Evolutionary conservation across 192 early-diverging fungal species (phyloP), one percentile per base, ranked within the genome.

Genomic region (Gaertneriomyces semiglobifer): DNA sequence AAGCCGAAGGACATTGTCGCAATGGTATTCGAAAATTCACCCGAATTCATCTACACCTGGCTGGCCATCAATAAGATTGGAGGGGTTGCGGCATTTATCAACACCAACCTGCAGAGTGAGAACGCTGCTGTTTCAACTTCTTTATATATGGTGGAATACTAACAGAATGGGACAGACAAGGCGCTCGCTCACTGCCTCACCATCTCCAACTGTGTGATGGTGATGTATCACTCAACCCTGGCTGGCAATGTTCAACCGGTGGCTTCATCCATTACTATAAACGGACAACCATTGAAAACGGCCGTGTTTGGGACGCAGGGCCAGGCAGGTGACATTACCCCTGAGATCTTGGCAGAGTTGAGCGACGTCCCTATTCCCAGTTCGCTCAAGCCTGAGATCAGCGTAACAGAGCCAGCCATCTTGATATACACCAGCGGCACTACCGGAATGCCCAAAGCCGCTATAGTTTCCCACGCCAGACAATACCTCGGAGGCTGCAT

Each of bases 361-460:
- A 6, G 50, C 20, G n/a, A 4, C n/a, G 0, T 5, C n/a, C 50
- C 50, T 18, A 52, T 20, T 5, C 50, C 50, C 20, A n/a, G n/a
- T 18, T n/a, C n/a, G 50, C 50, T 52, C 5, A 52, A 52, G 20
- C 5, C 50, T 6, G n/a, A 52, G 9, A 56, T 68, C 10, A 58
- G 54, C 25, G 42, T 58, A 8, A 12, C 16, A 12, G 71, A 83
- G 51, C 56, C 72, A 3, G 66, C 69, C 12, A 62, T 72, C 11
- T 59, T 83, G 50, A 78, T 85, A 42, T 76, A 58, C 53, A 74
- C 74, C 25, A 81, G 78, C 62, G 86, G 86, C 14, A 88, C 86
- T 7, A 86, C 85, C 1, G 86, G 86, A 6, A 63, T 83, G 33
- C 86, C 86, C 38, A 88, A 88, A 62, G 80, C 83, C 40, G 80